Evolutionary conservation across 805 yeast species (phyloP).

Genomic region (baker's yeast (Saccharomyces cerevisiae)): DNA sequence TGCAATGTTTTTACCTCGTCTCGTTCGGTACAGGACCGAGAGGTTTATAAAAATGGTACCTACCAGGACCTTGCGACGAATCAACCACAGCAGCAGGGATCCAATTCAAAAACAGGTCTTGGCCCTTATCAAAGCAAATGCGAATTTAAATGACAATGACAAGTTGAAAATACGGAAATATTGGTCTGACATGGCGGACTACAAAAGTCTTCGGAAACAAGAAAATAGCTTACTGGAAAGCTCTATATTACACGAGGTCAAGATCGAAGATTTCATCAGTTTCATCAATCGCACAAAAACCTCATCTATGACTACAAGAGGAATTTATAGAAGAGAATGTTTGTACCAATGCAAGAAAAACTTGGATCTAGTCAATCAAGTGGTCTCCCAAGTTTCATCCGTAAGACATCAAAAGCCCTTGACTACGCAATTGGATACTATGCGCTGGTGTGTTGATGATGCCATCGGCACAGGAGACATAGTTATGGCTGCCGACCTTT

Average conservation of each 20-base stretch:
- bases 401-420: neutral
- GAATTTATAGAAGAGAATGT: conserved; percentile 8
- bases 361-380: neutral
- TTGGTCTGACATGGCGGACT: neutral
- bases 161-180: conserved; percentile 2
- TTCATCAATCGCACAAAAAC: neutral
- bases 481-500: conserved; percentile 18
- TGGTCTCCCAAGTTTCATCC: neutral
- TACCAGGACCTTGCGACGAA: neutral
- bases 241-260: neutral
- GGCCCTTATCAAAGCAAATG: neutral
- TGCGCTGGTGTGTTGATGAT: conserved; percentile 15
- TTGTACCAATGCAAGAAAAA: conserved; percentile 1
- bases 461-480: conserved; percentile 12
- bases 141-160: neutral
- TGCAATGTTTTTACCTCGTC: neutral
- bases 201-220: neutral
- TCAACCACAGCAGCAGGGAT: neutral
- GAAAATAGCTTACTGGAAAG: neutral
- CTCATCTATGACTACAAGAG: conserved; percentile 4
- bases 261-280: neutral
- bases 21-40: neutral
- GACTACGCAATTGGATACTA: conserved; percentile 2
- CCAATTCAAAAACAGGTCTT: neutral
- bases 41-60: neutral